A percentile compares a stretch with the other conserved stretches of the same genome.
Conservation (phyloP, 805 yeast genomes). For the Lachancea dasiensis region DNA sequence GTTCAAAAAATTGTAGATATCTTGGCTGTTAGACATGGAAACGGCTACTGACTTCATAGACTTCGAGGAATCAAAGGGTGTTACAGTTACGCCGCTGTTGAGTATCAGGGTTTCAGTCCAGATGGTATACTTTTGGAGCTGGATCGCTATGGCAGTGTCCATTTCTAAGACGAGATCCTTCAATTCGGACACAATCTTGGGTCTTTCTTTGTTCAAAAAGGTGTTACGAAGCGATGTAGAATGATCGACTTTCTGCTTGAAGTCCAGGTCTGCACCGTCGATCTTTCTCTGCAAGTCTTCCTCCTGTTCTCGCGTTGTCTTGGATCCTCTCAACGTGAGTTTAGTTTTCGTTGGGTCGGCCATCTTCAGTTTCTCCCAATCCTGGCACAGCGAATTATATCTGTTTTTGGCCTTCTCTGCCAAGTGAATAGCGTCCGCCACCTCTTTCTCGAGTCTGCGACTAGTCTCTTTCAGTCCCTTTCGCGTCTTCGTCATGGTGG, state of each 20-base stretch:
- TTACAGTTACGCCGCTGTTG: slow-evolving; percentile 76
- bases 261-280: slow-evolving; percentile 79
- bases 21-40: slow-evolving; percentile 76
- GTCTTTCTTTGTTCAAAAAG: slow-evolving; percentile 67
- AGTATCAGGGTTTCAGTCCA: slow-evolving; percentile 78
- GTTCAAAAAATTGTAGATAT: slow-evolving; percentile 63
- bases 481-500: slow-evolving; percentile 64
- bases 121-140: slow-evolving; percentile 82
- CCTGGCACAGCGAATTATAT: slow-evolving; percentile 77
- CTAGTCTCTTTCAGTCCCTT: slow-evolving; percentile 79
- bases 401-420: slow-evolving; percentile 85
- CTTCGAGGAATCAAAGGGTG: slow-evolving; percentile 57
- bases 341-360: slow-evolving; percentile 82
- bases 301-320: slow-evolving; percentile 76
- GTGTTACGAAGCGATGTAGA: slow-evolving; percentile 72
- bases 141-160: slow-evolving; percentile 85
- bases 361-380: slow-evolving; percentile 72
- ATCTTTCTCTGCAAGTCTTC: slow-evolving; percentile 81
- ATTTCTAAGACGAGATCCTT: slow-evolving; percentile 76
- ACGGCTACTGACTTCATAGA: slow-evolving; percentile 76
- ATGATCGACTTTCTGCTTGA: slow-evolving; percentile 64
- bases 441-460: slow-evolving; percentile 74
- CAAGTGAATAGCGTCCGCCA: slow-evolving; percentile 67
- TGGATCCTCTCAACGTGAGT: slow-evolving; percentile 72
- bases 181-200: slow-evolving; percentile 62